Conservation (phyloP, 179 eudicot species). For the Silene noctiflora region DNA sequence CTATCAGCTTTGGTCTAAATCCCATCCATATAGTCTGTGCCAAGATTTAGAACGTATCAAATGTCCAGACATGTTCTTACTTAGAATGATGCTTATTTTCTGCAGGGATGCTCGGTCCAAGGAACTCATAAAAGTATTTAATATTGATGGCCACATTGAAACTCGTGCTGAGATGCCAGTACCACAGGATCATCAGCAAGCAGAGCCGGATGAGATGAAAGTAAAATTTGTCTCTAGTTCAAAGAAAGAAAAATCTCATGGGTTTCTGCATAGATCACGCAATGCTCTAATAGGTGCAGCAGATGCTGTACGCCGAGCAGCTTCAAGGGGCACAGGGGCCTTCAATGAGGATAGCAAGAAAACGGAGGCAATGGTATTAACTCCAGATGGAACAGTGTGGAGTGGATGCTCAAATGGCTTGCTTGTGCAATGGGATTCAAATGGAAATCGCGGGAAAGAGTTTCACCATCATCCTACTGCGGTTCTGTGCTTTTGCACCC, state of each 20-base stretch:
- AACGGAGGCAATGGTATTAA: constrained; percentile 79
- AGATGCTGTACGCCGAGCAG: constrained; percentile 91
- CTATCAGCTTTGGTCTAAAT: no score
- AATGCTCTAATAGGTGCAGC: constrained; percentile 98
- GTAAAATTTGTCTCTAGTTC: constrained; percentile 72
- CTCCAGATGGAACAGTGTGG: constrained; percentile 84
- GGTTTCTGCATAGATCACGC: constrained; percentile 84
- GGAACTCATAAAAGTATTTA: constrained; percentile 85
- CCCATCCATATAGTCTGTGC: no score
- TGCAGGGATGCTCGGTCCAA: constrained; percentile 97
- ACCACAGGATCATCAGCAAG: constrained; percentile 55
- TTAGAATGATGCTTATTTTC: neutral
- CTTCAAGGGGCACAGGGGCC: constrained; percentile 68
- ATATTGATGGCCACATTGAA: constrained; percentile 80
- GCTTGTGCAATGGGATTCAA: constrained; percentile 85
- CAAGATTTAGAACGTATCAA: neutral
- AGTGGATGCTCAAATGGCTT: constrained; percentile 83
- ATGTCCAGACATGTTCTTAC: neutral
- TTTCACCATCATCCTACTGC: constrained; percentile 65
- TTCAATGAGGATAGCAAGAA: constrained; percentile 74
- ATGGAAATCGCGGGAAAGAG: constrained; percentile 79
- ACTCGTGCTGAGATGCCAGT: constrained; percentile 73
- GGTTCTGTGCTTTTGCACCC: constrained; percentile 80
- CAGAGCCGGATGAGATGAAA: constrained; percentile 68
- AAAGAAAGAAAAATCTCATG: constrained; percentile 86